Base-by-base conservation (phyloP, 768 basidiomycete species). In the Phaeolepiota aurea region DNA sequence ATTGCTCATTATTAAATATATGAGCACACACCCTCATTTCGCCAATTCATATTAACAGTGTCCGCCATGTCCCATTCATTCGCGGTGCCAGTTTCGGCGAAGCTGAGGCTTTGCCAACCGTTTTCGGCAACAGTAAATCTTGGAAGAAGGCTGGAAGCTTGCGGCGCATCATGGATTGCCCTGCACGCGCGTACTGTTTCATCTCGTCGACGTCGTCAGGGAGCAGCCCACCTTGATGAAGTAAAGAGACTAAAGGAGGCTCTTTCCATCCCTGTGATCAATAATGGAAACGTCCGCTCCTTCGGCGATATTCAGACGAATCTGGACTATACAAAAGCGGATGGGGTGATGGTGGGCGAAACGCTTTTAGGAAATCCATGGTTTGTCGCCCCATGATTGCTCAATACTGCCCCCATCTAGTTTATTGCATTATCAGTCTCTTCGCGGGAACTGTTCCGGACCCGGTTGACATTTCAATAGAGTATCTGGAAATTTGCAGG, bases 291-390 rank as follows among this genome's bases (percentile, higher is more conserved):
- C 52, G 86, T 88, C 13, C 72, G 76, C 21, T 59, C 55, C 13
- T 78, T 71, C 60, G 58, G 60, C 20, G 79, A 89, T 54, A 54
- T 87, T 10, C 54, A 58, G 44, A 53, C 54, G 18, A 87, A 87
- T 52, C 53, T 70, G 38, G 52, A 56, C 20, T 63, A 62, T 34
- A 85, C 84, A 2, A 64, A 70, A 12, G 82, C 83, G 32, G 77
- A 84, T 49, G 87, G 87, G 5, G 54, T 82, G 41, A 89, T 89
- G 87, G 82, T 87, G 1, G 87, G 82, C 5, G 86, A 88, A 53
- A 73, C 76, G n/a, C 58, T 88, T 22, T 64, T 87, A 3, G 75
- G 72, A 13, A 87, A 89, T 58, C 84, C 85, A 21, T 79, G 75
- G 86, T 87, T 45, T 23, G 69, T 56, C 18, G 14, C 14, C 15